phyloP scores from a whole-genome alignment of 1,284 basidiomycete genomes.

The Erythrobasidium hasegawianum region DNA sequence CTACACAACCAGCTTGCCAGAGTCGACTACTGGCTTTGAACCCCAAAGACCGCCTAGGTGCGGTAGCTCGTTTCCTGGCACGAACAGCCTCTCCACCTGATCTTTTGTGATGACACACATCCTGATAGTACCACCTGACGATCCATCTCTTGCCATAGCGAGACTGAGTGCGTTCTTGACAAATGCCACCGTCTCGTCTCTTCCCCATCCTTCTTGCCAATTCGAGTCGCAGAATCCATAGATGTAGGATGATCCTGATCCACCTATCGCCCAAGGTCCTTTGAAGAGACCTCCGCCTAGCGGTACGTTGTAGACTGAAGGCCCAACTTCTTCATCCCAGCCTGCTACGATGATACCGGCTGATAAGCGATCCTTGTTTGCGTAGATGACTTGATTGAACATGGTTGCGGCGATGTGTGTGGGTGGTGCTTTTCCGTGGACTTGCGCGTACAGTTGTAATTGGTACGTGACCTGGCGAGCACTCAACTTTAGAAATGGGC shows the following conservation, averaged over 20 bases:
- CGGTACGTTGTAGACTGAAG: conserved; percentile 93
- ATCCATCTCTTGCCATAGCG: conserved; percentile 97
- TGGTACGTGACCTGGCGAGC: conserved; percentile 18
- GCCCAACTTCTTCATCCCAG: conserved; percentile 89
- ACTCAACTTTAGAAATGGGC: no score
- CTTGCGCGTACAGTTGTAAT: conserved; percentile 28
- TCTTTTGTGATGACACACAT: conserved; percentile 95
- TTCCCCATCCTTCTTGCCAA: conserved; percentile 86
- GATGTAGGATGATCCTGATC: conserved; percentile 90
- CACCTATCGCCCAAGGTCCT: conserved; percentile 95
- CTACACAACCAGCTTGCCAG: background rate
- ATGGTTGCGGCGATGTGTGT: conserved; percentile 76
- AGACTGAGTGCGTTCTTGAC: conserved; percentile 92
- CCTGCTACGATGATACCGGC: conserved; percentile 98
- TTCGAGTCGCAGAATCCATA: conserved; percentile 99
- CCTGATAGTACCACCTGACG: conserved; percentile 93
- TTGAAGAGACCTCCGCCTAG: conserved; percentile 89
- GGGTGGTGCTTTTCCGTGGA: conserved; percentile 59
- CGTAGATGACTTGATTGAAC: conserved; percentile 88
- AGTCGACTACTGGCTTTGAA: conserved; percentile 10
- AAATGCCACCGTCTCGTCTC: conserved; percentile 86
- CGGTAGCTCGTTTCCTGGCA: conserved; percentile 74
- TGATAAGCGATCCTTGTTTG: conserved; percentile 81
- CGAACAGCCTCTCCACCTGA: conserved; percentile 83
- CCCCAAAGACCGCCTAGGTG: conserved; percentile 23